A percentile compares a stretch with the other conserved stretches of the same genome.
Conservation (phyloP, 345 rosid genomes). For the Lepidium africanum region DNA sequence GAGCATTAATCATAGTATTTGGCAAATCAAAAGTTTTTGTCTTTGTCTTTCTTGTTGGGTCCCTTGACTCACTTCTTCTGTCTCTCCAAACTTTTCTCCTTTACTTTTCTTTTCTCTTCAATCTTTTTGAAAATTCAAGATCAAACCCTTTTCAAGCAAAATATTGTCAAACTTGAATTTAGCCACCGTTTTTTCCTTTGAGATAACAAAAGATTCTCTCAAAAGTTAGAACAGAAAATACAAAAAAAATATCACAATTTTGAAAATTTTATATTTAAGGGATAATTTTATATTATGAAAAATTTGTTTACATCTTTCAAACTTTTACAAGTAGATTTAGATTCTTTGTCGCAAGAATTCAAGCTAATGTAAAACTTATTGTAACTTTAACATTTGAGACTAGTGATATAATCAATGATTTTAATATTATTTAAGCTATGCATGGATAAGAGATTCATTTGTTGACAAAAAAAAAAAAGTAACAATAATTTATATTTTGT, state of each 20-base stretch:
- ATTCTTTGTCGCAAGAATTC: too few relatives aligned
- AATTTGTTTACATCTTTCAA: too few relatives aligned
- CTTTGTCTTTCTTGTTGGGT: constrained; percentile 23
- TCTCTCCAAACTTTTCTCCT: neutral
- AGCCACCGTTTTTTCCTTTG: constrained; percentile 8
- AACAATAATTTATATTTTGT: too few relatives aligned
- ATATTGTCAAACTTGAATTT: constrained; percentile 20
- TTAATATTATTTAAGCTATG: too few relatives aligned
- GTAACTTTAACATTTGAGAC: too few relatives aligned
- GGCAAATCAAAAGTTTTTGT: constrained; percentile 21
- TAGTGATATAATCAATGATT: too few relatives aligned
- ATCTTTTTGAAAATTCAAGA: constrained; percentile 17
- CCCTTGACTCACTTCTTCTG: constrained; percentile 6
- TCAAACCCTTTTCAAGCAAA: constrained; percentile 11
- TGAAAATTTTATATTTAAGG: too few relatives aligned
- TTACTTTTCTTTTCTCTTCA: constrained; percentile 2
- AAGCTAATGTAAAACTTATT: too few relatives aligned
- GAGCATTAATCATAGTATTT: constrained; percentile 24
- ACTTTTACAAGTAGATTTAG: too few relatives aligned
- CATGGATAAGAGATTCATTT: too few relatives aligned
- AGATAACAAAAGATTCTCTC: constrained; percentile 9
- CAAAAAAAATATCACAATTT: neutral
- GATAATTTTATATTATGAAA: too few relatives aligned
- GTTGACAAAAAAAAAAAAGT: too few relatives aligned
- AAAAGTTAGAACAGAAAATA: neutral